Percentiles rank a stretch among this genome's conserved stretches.
Conservation (phyloP, 2,329 filamentous ascomycete species). For the Stachybotrys elegans region DNA sequence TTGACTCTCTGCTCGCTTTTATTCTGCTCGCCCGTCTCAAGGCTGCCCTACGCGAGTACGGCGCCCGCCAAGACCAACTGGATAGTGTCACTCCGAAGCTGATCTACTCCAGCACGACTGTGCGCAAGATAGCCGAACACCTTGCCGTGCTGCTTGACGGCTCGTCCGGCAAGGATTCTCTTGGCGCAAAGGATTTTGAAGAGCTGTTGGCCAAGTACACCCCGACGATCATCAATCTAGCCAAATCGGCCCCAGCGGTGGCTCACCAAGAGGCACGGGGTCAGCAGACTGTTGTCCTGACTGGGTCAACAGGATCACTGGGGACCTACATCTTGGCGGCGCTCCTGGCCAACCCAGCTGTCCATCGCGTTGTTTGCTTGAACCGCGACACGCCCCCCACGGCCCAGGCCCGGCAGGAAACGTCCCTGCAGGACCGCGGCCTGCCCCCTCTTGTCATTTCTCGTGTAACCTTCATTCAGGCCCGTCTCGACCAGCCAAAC, state of each 20-base stretch:
- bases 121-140: not conserved
- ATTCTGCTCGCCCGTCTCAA: not conserved
- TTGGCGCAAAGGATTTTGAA: not conserved
- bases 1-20: not conserved
- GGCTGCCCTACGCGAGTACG: not conserved
- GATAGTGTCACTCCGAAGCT: not conserved
- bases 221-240: not conserved
- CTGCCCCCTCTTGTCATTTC: not conserved
- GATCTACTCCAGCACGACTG: not conserved
- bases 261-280: not conserved
- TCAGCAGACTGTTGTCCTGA: slow-evolving; percentile 57
- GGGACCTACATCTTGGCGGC: slow-evolving; percentile 61
- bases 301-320: slow-evolving; percentile 80
- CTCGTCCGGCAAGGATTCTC: not conserved
- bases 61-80: not conserved
- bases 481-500: not conserved
- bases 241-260: not conserved
- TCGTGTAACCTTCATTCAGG: not conserved
- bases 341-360: not conserved
- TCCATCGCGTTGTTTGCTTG: slow-evolving; percentile 3
- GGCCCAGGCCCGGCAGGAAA: not conserved
- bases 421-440: not conserved
- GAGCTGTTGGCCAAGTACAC: not conserved
- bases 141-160: not conserved
- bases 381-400: not conserved